Conservation (phyloP, 768 basidiomycete genomes). For the Multifurca ochricompacta region DNA sequence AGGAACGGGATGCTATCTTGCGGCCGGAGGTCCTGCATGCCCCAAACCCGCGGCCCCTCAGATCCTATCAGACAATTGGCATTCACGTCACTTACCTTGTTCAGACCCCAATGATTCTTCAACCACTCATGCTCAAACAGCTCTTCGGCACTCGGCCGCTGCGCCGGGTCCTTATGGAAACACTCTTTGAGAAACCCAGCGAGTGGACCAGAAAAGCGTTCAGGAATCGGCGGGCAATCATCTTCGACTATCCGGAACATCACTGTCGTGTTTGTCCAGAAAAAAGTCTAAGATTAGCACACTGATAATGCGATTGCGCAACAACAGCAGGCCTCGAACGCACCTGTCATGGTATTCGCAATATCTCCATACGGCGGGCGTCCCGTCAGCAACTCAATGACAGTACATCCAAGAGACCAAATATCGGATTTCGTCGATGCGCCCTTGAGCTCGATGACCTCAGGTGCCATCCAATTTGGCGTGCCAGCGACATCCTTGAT, state of each 20-base stretch:
- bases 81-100: slow-evolving; percentile 48
- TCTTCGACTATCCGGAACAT: slow-evolving; percentile 99
- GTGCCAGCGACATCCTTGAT: slow-evolving; percentile 87
- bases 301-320: neutral
- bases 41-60: neutral
- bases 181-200: slow-evolving; percentile 78
- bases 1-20: slow-evolving; percentile 96
- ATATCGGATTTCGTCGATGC: slow-evolving; percentile 92
- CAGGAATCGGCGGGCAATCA: slow-evolving; percentile 78
- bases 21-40: slow-evolving; percentile 71
- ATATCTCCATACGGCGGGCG: slow-evolving; percentile 89
- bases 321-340: slow-evolving; percentile 31
- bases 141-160: slow-evolving; percentile 75
- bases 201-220: slow-evolving; percentile 66
- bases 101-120: slow-evolving; percentile 66
- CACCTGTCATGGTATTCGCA: slow-evolving; percentile 84
- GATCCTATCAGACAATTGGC: neutral
- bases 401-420: slow-evolving; percentile 92
- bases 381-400: slow-evolving; percentile 90
- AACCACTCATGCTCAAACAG: slow-evolving; percentile 93
- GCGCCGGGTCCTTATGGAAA: slow-evolving; percentile 79
- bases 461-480: slow-evolving; percentile 99
- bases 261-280: slow-evolving; percentile 38
- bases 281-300: neutral
- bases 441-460: slow-evolving; percentile 92